phyloP scores from a whole-genome alignment of 306 rosid genomes.

The Dryas alaskensis region DNA sequence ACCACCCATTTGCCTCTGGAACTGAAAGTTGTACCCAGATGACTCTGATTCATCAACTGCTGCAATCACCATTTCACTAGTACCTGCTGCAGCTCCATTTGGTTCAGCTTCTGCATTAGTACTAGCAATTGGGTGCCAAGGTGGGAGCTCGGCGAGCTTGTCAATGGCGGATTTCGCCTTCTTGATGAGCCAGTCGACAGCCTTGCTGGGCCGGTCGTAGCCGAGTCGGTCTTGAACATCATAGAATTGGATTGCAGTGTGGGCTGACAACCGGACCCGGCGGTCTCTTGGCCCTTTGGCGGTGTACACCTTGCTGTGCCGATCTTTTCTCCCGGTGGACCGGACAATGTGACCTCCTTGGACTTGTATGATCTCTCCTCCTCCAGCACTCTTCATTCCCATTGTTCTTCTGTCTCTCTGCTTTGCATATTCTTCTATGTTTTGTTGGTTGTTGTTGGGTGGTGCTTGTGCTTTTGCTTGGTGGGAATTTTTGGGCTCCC shows the following conservation, averaged over 20 bases:
- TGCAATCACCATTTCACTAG: slow-evolving; percentile 39
- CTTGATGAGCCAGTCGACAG: slow-evolving; percentile 89
- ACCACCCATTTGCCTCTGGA: slow-evolving; percentile 35
- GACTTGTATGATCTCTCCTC: slow-evolving; percentile 69
- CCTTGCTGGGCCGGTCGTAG: slow-evolving; percentile 81
- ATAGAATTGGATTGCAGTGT: slow-evolving; percentile 82
- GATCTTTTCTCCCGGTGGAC: slow-evolving; percentile 61
- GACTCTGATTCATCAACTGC: slow-evolving; percentile 55
- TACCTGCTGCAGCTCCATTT: slow-evolving; percentile 25
- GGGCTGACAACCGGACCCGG: slow-evolving; percentile 67
- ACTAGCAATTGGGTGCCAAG: slow-evolving; percentile 43
- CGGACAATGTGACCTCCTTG: slow-evolving; percentile 85
- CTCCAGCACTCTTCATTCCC: slow-evolving; percentile 59
- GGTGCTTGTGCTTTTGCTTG: slow-evolving; percentile 17
- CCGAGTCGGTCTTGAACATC: slow-evolving; percentile 89
- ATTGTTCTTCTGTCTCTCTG: slow-evolving; percentile 18
- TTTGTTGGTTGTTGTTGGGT: background rate
- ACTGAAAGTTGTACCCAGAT: slow-evolving; percentile 59
- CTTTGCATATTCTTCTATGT: slow-evolving; percentile 23
- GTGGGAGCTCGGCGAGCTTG: slow-evolving; percentile 69
- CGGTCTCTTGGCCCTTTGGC: slow-evolving; percentile 79
- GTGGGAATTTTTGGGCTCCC: slow-evolving; percentile 26
- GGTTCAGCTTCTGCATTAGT: slow-evolving; percentile 29
- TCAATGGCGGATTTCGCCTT: slow-evolving; percentile 71
- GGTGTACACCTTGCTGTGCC: slow-evolving; percentile 79